These are phyloP conservation scores for Kwoniella europaea DNA, from an alignment of 768 basidiomycete species.

Conservation along the genomic window DNA sequence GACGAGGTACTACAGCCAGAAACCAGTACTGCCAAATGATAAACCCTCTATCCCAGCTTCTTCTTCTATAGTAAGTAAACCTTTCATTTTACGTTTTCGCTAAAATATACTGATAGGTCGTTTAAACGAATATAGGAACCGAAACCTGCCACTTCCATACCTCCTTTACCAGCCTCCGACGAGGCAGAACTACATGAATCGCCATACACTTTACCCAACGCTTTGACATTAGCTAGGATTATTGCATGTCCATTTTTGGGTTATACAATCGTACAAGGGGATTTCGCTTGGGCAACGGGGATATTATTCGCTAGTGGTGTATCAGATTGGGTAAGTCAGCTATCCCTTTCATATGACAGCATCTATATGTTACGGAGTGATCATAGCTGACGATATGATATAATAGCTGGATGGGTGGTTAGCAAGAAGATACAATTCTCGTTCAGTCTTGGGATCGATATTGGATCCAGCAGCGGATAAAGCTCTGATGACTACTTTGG, in stretches of 20 bases:
- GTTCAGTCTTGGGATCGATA: constrained; percentile 89
- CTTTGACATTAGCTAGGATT: constrained; percentile 85
- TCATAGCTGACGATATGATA: constrained; percentile 5
- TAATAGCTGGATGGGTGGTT: constrained; percentile 87
- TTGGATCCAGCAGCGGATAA: constrained; percentile 98
- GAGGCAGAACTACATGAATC: constrained; percentile 51
- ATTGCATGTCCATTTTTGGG: constrained; percentile 88
- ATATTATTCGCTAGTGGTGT: constrained; percentile 89
- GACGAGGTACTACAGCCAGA: constrained; percentile 8
- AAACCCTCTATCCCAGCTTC: constrained; percentile 15
- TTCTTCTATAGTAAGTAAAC: constrained; percentile 11
- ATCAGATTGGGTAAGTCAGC: constrained; percentile 76
- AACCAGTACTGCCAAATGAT: constrained; percentile 7
- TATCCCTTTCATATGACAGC: too few species aligned
- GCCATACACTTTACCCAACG: constrained; percentile 85
- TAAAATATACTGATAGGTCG: neutral
- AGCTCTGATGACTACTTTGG: constrained; percentile 89
- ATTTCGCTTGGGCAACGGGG: constrained; percentile 79
- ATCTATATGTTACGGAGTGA: neutral
- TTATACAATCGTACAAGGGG: constrained; percentile 80
- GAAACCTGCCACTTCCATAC: constrained; percentile 14
- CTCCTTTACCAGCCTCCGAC: constrained; percentile 20
- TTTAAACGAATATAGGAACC: constrained; percentile 1
- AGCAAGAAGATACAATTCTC: constrained; percentile 83
- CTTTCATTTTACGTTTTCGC: neutral